Percentiles rank a stretch among this genome's conserved stretches.
These are phyloP conservation scores for Globisporangium ultimum DNA, from an alignment of 352 stramenopile genomes.

Conservation along the genomic window DNA sequence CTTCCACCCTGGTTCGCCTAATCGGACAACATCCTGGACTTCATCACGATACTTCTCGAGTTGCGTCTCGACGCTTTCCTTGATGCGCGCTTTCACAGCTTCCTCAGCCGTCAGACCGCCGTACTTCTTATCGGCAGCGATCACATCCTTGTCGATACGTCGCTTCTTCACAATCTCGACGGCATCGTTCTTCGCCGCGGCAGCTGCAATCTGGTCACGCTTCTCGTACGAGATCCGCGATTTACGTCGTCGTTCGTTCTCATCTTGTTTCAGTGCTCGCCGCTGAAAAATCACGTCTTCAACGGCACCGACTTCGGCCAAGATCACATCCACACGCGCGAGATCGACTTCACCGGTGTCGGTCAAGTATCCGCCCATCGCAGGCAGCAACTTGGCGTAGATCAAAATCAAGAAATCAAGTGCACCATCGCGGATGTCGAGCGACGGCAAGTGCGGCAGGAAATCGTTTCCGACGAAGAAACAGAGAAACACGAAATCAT, in stretches of 20 bases:
- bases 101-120: constrained; percentile 56
- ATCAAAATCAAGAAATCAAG: constrained; percentile 98
- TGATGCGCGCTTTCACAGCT: constrained; percentile 78
- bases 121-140: constrained; percentile 71
- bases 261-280: constrained; percentile 78
- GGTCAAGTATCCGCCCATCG: constrained; percentile 94
- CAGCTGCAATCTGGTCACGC: constrained; percentile 63
- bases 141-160: constrained; percentile 58
- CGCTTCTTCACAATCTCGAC: constrained; percentile 82
- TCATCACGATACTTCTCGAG: constrained; percentile 82
- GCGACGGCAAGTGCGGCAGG: constrained; percentile 95
- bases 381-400: constrained; percentile 89
- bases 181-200: constrained; percentile 58
- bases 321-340: constrained; percentile 93
- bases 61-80: constrained; percentile 70
- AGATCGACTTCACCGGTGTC: constrained; percentile 94
- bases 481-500: constrained; percentile 99
- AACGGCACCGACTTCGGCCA: constrained; percentile 94
- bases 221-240: constrained; percentile 65
- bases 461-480: constrained; percentile 99
- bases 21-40: constrained; percentile 90
- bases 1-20: constrained; percentile 97
- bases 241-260: constrained; percentile 71
- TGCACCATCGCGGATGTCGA: constrained; percentile 98
- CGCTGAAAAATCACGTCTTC: constrained; percentile 96